These are phyloP conservation scores for Didymella exigua DNA, from an alignment of 2,329 filamentous ascomycete species.

Conservation along the genomic window DNA sequence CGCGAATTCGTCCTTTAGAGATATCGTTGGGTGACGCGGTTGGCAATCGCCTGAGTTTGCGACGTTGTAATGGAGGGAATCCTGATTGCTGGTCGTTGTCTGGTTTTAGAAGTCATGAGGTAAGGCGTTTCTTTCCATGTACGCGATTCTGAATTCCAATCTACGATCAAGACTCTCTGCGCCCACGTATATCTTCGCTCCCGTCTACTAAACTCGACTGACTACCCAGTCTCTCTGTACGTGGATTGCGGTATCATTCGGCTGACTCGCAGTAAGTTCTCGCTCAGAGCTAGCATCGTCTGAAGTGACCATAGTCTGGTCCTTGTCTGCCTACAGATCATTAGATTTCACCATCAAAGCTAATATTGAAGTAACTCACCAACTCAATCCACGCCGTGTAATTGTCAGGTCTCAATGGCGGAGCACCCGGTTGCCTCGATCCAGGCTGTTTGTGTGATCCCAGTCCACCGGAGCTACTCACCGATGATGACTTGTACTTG, in stretches of 20 bases:
- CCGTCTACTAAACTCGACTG: constrained; percentile 13
- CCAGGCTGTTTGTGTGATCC: constrained; percentile 7
- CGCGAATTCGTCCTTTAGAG: too few species aligned
- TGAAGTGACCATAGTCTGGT: constrained; percentile 21
- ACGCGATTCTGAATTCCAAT: too few species aligned
- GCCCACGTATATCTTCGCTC: too few species aligned
- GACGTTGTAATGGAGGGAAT: too few species aligned
- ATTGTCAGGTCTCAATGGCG: constrained; percentile 15
- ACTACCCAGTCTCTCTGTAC: constrained; percentile 26
- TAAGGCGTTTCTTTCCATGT: too few species aligned
- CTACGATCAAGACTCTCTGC: too few species aligned
- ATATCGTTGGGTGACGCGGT: too few species aligned
- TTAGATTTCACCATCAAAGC: neutral
- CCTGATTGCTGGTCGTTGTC: too few species aligned
- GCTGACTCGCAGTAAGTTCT: constrained; percentile 21
- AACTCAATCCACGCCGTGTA: constrained; percentile 32
- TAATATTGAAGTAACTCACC: constrained; percentile 9
- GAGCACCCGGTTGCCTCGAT: constrained; percentile 7
- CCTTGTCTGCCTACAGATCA: constrained; percentile 23
- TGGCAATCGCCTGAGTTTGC: too few species aligned
- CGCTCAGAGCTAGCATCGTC: constrained; percentile 30
- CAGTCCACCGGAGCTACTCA: neutral
- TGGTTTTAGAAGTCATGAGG: too few species aligned
- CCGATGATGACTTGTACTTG: constrained; percentile 23
- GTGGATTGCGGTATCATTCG: constrained; percentile 20